These are phyloP conservation scores for Achaetomium macrosporum DNA, from an alignment of 2,329 filamentous ascomycete species.

Conservation along the genomic window DNA sequence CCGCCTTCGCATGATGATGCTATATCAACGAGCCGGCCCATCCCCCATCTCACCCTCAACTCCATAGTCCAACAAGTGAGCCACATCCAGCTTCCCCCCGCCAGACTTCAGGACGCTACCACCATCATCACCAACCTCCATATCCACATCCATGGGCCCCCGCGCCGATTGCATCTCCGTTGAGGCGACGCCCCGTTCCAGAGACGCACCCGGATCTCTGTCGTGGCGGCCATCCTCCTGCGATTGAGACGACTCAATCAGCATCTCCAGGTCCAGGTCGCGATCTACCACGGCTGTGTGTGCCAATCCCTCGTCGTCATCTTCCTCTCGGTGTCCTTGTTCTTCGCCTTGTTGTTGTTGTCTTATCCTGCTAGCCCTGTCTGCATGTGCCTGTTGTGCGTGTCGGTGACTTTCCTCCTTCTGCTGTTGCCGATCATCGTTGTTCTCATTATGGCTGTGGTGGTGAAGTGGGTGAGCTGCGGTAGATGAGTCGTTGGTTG, in stretches of 20 bases:
- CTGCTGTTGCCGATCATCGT: no score
- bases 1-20: background rate
- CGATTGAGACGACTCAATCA: constrained; percentile 42
- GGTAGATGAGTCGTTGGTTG: background rate
- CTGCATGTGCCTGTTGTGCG: background rate
- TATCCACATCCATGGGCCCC: constrained; percentile 18
- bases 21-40: background rate
- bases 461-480: no score
- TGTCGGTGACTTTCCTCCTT: no score
- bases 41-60: background rate
- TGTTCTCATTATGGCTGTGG: no score
- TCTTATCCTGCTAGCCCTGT: background rate
- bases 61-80: background rate
- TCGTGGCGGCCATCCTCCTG: constrained; percentile 15
- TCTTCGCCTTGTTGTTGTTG: background rate
- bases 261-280: constrained; percentile 48
- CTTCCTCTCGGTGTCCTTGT: constrained; percentile 1
- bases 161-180: background rate
- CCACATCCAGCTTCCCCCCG: background rate
- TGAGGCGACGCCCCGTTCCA: no score
- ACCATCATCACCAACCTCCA: constrained; percentile 3
- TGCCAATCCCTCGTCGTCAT: constrained; percentile 17
- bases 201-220: background rate
- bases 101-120: background rate
- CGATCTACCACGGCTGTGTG: constrained; percentile 37